Evolutionary conservation across 768 basidiomycete species (phyloP), one percentile per base, ranked within the genome.

Genomic region (Tulasnella sp.): DNA sequence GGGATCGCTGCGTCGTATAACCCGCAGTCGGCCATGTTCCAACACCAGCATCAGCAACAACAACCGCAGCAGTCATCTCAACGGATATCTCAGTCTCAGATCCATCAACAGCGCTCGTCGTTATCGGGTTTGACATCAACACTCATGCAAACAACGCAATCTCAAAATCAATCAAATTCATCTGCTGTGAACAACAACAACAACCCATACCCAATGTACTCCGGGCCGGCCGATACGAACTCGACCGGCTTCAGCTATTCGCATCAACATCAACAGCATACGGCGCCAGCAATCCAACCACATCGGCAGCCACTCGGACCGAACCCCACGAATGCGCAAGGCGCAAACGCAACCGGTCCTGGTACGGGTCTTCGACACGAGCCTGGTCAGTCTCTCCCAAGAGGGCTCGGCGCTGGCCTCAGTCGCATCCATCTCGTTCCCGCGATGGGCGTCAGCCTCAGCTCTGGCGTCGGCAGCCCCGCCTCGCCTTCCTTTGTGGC

Each of bases 321-420:
- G 44, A 65, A 64, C 25, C 63, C 63, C 19, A 60, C 61, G 19
- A 66, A 66, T 60, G 68, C 44, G 27, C 30, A 38, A 15, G 34
- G 34, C 34, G 34, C 34, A 7, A 15, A 59, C 31, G 50, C n/a
- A 11, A 21, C 30, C 21, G 53, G 45, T 34, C 22, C 51, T 3
- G 21, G n/a, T 24, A 60, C 51, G 12, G 64, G 53, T 21, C 62
- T 59, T 45, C 49, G 46, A n/a, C 92, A 93, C 64, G 90, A 89
- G 1, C 92, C 92, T 0, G 92, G 92, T 1, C 89, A 92, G 71
- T 85, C 83, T 70, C 75, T 94, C 11, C 92, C 93, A 1, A 91
- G 93, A 58, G 92, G 92, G 31, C 78, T 97, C 27, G 92, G 92
- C 0, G 89, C 89, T 0, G 92, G 92, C 0, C 84, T 92, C 67